Evolutionary conservation across 805 yeast species (phyloP).

Genomic region (Danielia reshetovae): DNA sequence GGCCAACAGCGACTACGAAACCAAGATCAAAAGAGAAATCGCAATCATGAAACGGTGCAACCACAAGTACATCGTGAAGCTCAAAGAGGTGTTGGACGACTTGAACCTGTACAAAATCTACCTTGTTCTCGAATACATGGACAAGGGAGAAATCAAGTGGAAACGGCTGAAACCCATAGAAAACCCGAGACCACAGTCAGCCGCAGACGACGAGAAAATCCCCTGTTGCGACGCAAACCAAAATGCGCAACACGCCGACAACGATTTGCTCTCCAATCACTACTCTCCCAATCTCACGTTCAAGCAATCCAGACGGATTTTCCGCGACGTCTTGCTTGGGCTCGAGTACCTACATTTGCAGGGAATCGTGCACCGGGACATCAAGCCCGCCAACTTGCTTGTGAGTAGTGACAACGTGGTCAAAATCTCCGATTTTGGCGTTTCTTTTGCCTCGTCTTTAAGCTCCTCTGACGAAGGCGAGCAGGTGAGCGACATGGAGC

Average conservation of each 20-base stretch:
- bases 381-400: constrained; percentile 88
- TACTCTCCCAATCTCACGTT: constrained; percentile 60
- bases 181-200: not conserved
- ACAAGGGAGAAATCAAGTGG: constrained; percentile 91
- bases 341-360: constrained; percentile 86
- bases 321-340: constrained; percentile 82
- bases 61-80: constrained; percentile 38
- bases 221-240: constrained; percentile 24
- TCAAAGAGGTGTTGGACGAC: constrained; percentile 77
- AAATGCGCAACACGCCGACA: constrained; percentile 14
- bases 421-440: constrained; percentile 96
- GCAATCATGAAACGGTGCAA: constrained; percentile 47
- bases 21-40: constrained; percentile 38
- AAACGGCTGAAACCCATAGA: constrained; percentile 18
- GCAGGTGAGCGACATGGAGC: constrained; percentile 57
- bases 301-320: constrained; percentile 62
- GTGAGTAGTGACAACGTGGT: constrained; percentile 67
- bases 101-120: constrained; percentile 78
- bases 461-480: constrained; percentile 43
- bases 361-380: constrained; percentile 92
- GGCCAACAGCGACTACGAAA: constrained; percentile 30
- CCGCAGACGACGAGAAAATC: constrained; percentile 34
- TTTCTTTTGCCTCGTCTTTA: constrained; percentile 64
- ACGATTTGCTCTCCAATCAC: constrained; percentile 20
- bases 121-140: constrained; percentile 83